phyloP scores from a whole-genome alignment of 2,329 filamentous ascomycete species.

The Didymella keratinophila region DNA sequence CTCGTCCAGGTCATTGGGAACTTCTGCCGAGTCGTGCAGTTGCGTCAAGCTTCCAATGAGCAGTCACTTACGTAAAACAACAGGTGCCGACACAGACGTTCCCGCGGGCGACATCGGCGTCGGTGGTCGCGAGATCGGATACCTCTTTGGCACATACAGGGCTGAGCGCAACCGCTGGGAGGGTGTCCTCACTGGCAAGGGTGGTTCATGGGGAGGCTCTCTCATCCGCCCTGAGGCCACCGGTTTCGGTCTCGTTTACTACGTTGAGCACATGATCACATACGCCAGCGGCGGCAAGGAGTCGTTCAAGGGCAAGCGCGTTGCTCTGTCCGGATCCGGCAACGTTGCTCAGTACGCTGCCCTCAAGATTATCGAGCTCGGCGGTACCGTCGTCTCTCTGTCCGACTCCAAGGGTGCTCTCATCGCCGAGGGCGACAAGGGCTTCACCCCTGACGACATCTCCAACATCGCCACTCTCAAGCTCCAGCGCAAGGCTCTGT shows the following conservation, averaged over 20 bases:
- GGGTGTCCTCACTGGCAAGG: slow-evolving; percentile 96
- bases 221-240: slow-evolving; percentile 97
- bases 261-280: slow-evolving; percentile 65
- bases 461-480: slow-evolving; percentile 83
- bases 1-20: slow-evolving; percentile 12
- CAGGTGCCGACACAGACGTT: slow-evolving; percentile 86
- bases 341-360: slow-evolving; percentile 99
- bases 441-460: slow-evolving; percentile 82
- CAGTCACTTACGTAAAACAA: slow-evolving; percentile 40
- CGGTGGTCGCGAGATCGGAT: slow-evolving; percentile 89
- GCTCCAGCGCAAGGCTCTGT: slow-evolving; percentile 83
- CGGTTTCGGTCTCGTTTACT: slow-evolving; percentile 92
- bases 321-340: slow-evolving; percentile 94
- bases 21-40: slow-evolving; percentile 4
- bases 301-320: slow-evolving; percentile 86
- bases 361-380: slow-evolving; percentile 95
- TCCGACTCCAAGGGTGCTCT: slow-evolving; percentile 91
- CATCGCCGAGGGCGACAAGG: slow-evolving; percentile 73
- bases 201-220: slow-evolving; percentile 87
- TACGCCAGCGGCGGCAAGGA: slow-evolving; percentile 81
- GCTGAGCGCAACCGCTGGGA: slow-evolving; percentile 89
- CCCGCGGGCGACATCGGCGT: slow-evolving; percentile 98
- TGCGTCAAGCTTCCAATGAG: slow-evolving; percentile 47
- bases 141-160: slow-evolving; percentile 93
- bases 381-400: slow-evolving; percentile 88